Base-by-base conservation (phyloP, 1,284 basidiomycete species). In the Marasmius fiardii region DNA sequence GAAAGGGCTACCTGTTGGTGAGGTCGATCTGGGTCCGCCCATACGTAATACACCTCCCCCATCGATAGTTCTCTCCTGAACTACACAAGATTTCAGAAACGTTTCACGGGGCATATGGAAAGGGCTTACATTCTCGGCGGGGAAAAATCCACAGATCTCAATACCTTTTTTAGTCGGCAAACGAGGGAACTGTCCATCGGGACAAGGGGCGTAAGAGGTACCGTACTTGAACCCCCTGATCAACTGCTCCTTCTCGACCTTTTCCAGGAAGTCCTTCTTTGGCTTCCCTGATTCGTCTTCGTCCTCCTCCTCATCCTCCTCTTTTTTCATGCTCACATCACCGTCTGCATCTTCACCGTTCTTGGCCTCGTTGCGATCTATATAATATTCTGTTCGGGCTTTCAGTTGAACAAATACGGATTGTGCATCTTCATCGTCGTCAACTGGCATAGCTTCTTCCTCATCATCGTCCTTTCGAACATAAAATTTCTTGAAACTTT, bases 141-240 rank as follows among this genome's bases (percentile, higher is more conserved):
- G 79, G 69, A 95, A 89, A 74, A 98, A 96, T 0, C 89, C 90
- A 60, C 91, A 83, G 43, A 98, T 84, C 57, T 97, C 93, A 37
- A 98, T 88, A 0, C 94, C 93, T 64, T 88, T 89, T 64, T 75
- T 80, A 1, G 93, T 92, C 3, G 78, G 74, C 28, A 94, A 73
- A 54, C 78, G 80, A 41, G 81, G 81, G 62, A 94, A 95, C 51
- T 88, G 80, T 5, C 83, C 90, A 43, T 92, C 90, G 2, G 91
- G 88, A 68, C 89, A 86, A 1, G 93, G 92, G 1, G 88, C 88
- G 69, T 94, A 93, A 2, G 89, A 92, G 3, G 90, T 86, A 4
- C 96, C 96, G 63, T 98, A 97, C 68, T 93, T 92, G 80, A 91
- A 98, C 0, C 94, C 96, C 59, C 83, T 80, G 20, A 90, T 75